Conservation (phyloP, 2,329 filamentous ascomycete genomes). For the Cytospora schulzeri region DNA sequence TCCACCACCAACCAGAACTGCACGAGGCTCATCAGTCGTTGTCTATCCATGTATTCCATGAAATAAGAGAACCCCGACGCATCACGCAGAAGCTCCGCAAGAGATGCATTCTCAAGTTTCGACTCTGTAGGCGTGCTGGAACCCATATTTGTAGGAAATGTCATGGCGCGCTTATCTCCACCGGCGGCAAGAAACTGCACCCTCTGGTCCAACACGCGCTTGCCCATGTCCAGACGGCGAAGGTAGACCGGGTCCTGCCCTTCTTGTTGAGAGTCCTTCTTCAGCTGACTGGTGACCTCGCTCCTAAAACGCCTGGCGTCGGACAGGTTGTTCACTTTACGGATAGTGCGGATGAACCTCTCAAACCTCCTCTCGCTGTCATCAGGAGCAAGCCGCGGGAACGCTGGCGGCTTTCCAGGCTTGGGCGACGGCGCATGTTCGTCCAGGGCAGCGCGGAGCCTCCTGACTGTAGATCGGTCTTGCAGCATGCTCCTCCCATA, state of each 20-base stretch:
- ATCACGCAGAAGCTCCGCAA: constrained; percentile 86
- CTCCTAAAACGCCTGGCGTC: constrained; percentile 91
- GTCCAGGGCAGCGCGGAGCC: constrained; percentile 87
- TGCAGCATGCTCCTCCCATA: constrained; percentile 85
- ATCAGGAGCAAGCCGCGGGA: constrained; percentile 76
- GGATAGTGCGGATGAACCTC: constrained; percentile 85
- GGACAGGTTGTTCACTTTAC: constrained; percentile 86
- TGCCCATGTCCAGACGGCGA: constrained; percentile 87
- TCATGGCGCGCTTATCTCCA: constrained; percentile 50
- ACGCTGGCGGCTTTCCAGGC: constrained; percentile 63
- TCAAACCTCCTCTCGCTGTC: constrained; percentile 94
- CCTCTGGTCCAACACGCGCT: constrained; percentile 85
- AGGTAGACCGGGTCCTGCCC: constrained; percentile 85
- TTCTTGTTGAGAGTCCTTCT: constrained; percentile 77
- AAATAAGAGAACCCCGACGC: constrained; percentile 93
- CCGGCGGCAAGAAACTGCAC: constrained; percentile 78
- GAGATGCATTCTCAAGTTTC: constrained; percentile 70
- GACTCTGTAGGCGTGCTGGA: constrained; percentile 49
- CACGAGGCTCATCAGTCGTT: constrained; percentile 81
- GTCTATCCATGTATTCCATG: constrained; percentile 99
- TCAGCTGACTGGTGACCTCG: constrained; percentile 88
- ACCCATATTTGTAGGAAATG: constrained; percentile 31
- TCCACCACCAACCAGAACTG: constrained; percentile 99
- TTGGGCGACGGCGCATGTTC: constrained; percentile 88
- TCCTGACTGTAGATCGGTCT: constrained; percentile 91